Percentiles rank a stretch among this genome's conserved stretches.
These are phyloP conservation scores for Hypoxylon sp. DNA, from an alignment of 2,329 filamentous ascomycete genomes.

Conservation along the genomic window DNA sequence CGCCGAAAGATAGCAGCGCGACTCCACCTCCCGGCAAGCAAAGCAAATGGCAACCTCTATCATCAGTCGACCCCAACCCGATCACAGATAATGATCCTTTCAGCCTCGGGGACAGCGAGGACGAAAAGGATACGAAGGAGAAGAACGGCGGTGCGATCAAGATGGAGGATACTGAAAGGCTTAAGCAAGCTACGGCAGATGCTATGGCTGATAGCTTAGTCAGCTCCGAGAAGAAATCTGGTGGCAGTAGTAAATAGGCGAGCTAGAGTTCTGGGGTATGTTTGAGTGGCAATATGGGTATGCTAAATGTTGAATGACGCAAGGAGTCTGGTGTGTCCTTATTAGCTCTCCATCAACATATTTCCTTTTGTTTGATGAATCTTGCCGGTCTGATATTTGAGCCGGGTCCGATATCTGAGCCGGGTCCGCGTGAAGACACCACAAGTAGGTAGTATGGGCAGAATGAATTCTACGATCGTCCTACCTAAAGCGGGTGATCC, in stretches of 20 bases:
- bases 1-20: conserved; percentile 65
- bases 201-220: conserved; percentile 72
- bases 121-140: conserved; percentile 84
- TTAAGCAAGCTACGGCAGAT: conserved; percentile 76
- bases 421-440: conserved; percentile 9
- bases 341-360: conserved; percentile 18
- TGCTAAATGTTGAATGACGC: conserved; percentile 22
- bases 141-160: conserved; percentile 65
- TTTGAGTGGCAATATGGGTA: conserved; percentile 14
- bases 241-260: conserved; percentile 46
- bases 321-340: conserved; percentile 5
- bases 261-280: conserved; percentile 4
- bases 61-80: conserved; percentile 85
- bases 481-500: conserved; percentile 19
- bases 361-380: conserved; percentile 13
- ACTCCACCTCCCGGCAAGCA: conserved; percentile 70
- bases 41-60: conserved; percentile 98
- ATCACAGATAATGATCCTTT: conserved; percentile 95
- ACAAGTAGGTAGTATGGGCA: not conserved
- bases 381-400: conserved; percentile 21
- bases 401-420: conserved; percentile 28
- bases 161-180: conserved; percentile 70
- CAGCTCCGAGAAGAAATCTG: conserved; percentile 55
- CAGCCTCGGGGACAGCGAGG: conserved; percentile 94
- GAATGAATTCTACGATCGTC: not conserved